phyloP scores from a whole-genome alignment of 2,329 filamentous ascomycete species.

The Exophiala alcalophila region DNA sequence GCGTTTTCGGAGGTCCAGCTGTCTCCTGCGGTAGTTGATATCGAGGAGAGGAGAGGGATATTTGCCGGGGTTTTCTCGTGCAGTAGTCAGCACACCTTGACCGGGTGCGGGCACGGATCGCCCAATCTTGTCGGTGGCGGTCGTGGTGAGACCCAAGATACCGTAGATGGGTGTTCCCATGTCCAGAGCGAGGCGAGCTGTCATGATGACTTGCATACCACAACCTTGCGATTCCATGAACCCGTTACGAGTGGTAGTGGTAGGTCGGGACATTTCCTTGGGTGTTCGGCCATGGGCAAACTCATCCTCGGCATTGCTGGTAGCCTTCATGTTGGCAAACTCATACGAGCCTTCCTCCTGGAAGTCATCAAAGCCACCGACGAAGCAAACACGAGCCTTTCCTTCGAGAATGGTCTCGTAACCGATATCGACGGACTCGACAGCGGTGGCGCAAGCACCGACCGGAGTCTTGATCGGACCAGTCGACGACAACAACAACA shows the following conservation, averaged over 20 bases:
- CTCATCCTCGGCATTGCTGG: conserved; percentile 95
- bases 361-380: conserved; percentile 99
- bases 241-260: conserved; percentile 91
- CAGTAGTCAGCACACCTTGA: conserved; percentile 93
- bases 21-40: conserved; percentile 93
- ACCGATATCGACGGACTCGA: conserved; percentile 95
- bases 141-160: conserved; percentile 87
- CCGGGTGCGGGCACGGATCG: conserved; percentile 95
- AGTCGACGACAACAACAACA: conserved; percentile 94
- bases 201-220: conserved; percentile 98
- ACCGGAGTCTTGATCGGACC: conserved; percentile 98
- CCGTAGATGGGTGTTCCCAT: conserved; percentile 99
- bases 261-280: conserved; percentile 95
- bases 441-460: conserved; percentile 92
- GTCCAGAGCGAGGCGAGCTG: conserved; percentile 87
- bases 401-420: conserved; percentile 98
- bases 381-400: conserved; percentile 95
- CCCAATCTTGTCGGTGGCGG: conserved; percentile 98
- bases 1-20: conserved; percentile 88
- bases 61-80: conserved; percentile 83
- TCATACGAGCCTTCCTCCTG: conserved; percentile 98
- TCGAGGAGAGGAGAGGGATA: conserved; percentile 95
- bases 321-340: conserved; percentile 99
- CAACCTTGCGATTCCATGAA: conserved; percentile 99
- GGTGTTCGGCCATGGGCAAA: conserved; percentile 93